Base-by-base conservation (phyloP, 1,284 basidiomycete species). In the Tausonia pullulans region DNA sequence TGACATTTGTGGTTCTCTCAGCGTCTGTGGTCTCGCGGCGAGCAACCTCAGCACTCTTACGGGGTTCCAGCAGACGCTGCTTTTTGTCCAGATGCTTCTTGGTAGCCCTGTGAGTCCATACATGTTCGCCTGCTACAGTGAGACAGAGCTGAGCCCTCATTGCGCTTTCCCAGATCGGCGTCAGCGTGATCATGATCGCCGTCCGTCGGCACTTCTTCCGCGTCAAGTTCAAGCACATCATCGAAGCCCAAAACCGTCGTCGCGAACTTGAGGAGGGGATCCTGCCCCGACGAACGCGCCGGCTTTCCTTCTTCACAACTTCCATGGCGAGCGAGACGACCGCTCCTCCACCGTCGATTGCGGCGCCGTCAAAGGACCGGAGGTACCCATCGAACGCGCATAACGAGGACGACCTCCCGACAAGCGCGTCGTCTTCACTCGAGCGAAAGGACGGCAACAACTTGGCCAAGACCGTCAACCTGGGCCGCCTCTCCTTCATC, bases 171-270 rank as follows among this genome's bases (percentile, higher is more conserved):
- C 64, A 71, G 70, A 67, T 71, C 49, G 73, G 74, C 60, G 75
- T 78, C 48, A 76, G 75, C 14, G 69, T 78, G 58, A 67, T 77
- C 60, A 78, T 76, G 74, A 75, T 78, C 62, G 64, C 74, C 16
- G 76, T 77, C 16, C 69, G 77, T 60, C 48, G 55, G 40, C 79
- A 83, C 70, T 90, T 88, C 75, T 90, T 92, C 72, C 83, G 84
- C 2, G 81, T 79, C 69, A 85, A 84, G 70, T 90, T 90, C 71
- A 78, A 83, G 64, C 79, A 87, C 72, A 81, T 90, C 60, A 77
- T 91, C 57, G 78, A 81, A 66, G 78, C 72, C 50, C 80, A 27
- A 78, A 82, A 69, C 74, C 52, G 16, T 39, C 58, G 58, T 53
- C 57, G 43, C 41, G 54, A 41, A 49, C 56, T 53, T 43, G 57